phyloP scores from a whole-genome alignment of 106 monocot genomes.

The Triglochin maritima region DNA sequence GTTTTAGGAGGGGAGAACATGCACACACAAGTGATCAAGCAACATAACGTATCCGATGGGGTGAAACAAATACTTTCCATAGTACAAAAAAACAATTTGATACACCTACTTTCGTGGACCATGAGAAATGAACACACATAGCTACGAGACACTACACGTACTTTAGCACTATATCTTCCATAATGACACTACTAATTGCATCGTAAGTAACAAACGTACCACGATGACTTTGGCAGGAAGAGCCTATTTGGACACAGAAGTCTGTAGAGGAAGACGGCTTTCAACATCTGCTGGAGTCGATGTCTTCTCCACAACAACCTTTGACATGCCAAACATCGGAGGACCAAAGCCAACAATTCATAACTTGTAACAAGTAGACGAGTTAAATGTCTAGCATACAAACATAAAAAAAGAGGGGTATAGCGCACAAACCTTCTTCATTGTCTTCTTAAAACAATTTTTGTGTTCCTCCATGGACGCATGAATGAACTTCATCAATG shows the following conservation, averaged over 20 bases:
- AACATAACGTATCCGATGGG: too few species aligned
- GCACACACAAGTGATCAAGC: too few species aligned
- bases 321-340: conserved; percentile 67
- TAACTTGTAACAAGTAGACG: background rate
- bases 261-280: conserved; percentile 37
- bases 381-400: background rate
- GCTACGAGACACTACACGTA: too few species aligned
- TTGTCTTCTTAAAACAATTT: conserved; percentile 41
- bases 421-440: conserved; percentile 18
- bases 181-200: too few species aligned
- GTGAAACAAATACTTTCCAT: too few species aligned
- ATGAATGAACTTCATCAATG: conserved; percentile 38
- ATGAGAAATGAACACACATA: too few species aligned
- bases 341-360: background rate
- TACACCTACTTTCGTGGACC: too few species aligned
- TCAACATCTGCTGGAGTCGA: conserved; percentile 21
- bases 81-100: too few species aligned
- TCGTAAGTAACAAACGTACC: too few species aligned
- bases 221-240: background rate
- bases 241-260: conserved; percentile 25
- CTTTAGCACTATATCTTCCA: too few species aligned
- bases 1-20: too few species aligned
- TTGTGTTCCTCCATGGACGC: conserved; percentile 49
- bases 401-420: background rate
- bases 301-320: conserved; percentile 26